Percentiles rank a stretch among this genome's conserved stretches.
These are phyloP conservation scores for Astrothelium macrocarpum DNA, from an alignment of 495 filamentous ascomycete species.

Conservation along the genomic window DNA sequence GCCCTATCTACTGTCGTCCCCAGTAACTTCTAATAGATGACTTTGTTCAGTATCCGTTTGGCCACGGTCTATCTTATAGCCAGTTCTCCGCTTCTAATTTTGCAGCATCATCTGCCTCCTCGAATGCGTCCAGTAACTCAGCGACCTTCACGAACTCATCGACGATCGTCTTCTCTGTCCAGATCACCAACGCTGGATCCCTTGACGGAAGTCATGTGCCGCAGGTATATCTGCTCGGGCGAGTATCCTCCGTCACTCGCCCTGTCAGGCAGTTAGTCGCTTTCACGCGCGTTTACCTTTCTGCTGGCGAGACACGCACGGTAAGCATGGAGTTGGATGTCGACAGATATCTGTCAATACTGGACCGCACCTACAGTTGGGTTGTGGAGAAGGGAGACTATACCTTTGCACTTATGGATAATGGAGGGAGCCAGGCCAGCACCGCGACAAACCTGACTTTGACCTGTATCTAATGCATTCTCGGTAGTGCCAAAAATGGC, in stretches of 20 bases:
- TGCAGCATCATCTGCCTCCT: slow-evolving; percentile 4
- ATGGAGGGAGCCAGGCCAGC: slow-evolving; percentile 28
- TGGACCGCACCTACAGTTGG: slow-evolving; percentile 34
- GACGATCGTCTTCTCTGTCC: slow-evolving; percentile 11
- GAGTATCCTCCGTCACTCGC: slow-evolving; percentile 33
- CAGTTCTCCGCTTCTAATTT: slow-evolving; percentile 18
- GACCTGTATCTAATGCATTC: slow-evolving; percentile 24
- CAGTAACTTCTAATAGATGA: not conserved
- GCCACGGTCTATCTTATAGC: slow-evolving; percentile 35
- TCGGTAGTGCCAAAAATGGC: too few relatives aligned
- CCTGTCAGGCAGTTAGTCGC: slow-evolving; percentile 36
- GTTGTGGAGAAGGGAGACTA: slow-evolving; percentile 35
- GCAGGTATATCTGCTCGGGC: slow-evolving; percentile 33
- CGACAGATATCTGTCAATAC: slow-evolving; percentile 32
- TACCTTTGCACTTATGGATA: slow-evolving; percentile 35
- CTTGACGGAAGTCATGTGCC: slow-evolving; percentile 32
- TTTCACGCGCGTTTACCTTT: slow-evolving; percentile 31
- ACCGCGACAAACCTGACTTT: slow-evolving; percentile 30
- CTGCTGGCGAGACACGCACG: slow-evolving; percentile 21
- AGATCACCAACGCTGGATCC: slow-evolving; percentile 28
- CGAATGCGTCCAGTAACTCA: not conserved
- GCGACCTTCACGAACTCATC: slow-evolving; percentile 5
- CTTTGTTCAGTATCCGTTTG: slow-evolving; percentile 29
- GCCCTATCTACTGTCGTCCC: not conserved
- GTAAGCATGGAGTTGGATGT: slow-evolving; percentile 30